Conservation (phyloP, 495 filamentous ascomycete species). For the Penicillium bialowiezense region DNA sequence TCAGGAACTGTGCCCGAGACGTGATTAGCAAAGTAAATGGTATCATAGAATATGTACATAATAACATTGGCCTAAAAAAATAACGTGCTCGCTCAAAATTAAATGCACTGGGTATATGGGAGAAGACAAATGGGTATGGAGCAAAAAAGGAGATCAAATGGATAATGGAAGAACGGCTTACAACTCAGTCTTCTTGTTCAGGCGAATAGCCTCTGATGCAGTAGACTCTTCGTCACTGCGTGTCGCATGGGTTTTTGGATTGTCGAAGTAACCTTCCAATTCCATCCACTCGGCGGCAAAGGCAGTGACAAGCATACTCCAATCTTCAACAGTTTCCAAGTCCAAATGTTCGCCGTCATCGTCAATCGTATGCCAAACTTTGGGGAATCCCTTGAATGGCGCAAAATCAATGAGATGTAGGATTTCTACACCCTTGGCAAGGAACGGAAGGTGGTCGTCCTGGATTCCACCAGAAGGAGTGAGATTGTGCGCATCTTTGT, state of each 20-base stretch:
- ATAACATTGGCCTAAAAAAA: neutral
- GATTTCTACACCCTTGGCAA: conserved; percentile 78
- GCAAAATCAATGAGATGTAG: conserved; percentile 81
- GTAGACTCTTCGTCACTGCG: conserved; percentile 10
- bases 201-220: conserved; percentile 16
- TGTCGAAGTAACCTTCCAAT: conserved; percentile 57
- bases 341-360: conserved; percentile 90
- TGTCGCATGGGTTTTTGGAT: neutral
- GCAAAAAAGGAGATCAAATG: neutral
- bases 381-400: conserved; percentile 57
- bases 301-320: conserved; percentile 74
- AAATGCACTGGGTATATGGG: conserved; percentile 13
- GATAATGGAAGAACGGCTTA: conserved; percentile 34
- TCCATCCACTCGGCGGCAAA: conserved; percentile 96
- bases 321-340: conserved; percentile 78
- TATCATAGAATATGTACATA: neutral
- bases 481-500: conserved; percentile 51
- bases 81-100: neutral
- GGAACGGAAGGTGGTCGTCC: conserved; percentile 91
- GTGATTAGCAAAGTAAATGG: conserved; percentile 5
- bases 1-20: conserved; percentile 11
- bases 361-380: conserved; percentile 79
- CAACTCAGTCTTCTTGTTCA: conserved; percentile 43
- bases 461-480: conserved; percentile 50
- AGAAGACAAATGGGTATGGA: conserved; percentile 4